These are phyloP conservation scores for Cryphonectria parasitica DNA, from an alignment of 2,329 filamentous ascomycete species.

Conservation along the genomic window DNA sequence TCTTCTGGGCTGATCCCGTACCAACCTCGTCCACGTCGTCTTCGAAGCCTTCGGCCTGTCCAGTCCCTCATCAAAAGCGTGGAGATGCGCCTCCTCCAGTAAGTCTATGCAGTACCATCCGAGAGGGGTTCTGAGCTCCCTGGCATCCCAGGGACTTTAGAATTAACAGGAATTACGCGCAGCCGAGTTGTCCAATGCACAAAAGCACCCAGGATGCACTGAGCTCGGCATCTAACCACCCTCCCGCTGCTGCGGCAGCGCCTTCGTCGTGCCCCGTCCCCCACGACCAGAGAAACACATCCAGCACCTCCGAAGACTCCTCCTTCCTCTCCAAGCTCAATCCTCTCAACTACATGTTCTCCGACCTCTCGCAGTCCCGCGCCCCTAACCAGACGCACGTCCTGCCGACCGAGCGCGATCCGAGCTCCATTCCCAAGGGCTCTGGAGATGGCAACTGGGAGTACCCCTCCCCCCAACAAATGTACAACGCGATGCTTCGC, in stretches of 20 bases:
- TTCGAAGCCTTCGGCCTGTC: constrained; percentile 28
- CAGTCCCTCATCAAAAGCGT: constrained; percentile 31
- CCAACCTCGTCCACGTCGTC: constrained; percentile 23
- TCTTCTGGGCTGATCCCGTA: constrained; percentile 64
- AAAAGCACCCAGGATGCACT: constrained; percentile 55
- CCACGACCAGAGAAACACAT: constrained; percentile 38
- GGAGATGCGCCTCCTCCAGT: constrained; percentile 45
- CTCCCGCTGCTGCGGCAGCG: constrained; percentile 36
- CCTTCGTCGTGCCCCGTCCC: constrained; percentile 52
- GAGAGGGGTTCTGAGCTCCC: no score
- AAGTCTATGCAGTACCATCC: constrained; percentile 32
- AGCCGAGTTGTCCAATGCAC: constrained; percentile 64
- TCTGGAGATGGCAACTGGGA: constrained; percentile 85
- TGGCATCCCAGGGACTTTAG: constrained; percentile 21
- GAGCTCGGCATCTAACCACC: constrained; percentile 38
- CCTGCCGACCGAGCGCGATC: constrained; percentile 80
- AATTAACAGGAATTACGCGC: constrained; percentile 27
- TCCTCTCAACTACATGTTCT: constrained; percentile 94
- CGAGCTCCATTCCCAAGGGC: constrained; percentile 89
- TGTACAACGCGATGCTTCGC: constrained; percentile 97
- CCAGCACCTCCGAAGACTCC: constrained; percentile 36
- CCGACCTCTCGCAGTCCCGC: constrained; percentile 78
- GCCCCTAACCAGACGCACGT: constrained; percentile 72
- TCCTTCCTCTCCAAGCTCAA: constrained; percentile 61
- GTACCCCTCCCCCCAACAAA: constrained; percentile 97